Evolutionary conservation across 306 rosid genomes (phyloP), one percentile per base, ranked within the genome.

Genomic region (Bauhinia variegata): DNA sequence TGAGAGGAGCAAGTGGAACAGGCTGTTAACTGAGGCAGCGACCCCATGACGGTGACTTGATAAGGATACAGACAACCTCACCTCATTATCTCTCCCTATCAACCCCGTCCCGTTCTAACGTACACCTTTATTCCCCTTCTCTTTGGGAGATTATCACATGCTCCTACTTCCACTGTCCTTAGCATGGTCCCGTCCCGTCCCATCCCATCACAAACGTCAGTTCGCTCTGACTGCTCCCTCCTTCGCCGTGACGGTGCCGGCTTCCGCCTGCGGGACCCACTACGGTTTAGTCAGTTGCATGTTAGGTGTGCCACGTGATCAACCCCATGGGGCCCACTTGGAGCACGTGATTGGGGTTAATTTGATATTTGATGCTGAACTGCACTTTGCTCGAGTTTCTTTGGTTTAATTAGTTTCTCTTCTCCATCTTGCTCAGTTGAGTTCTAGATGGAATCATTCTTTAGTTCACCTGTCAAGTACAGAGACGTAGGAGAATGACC

Each of bases 151-250:
- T 71, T 5, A 71, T 75, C 84, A 83, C 87, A 79, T 83, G 87
- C 78, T 36, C 63, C 32, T 71, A 62, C 63, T 30, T 30, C 7
- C 86, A 75, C 53, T 30, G 15, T 68, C 54, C 65, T 44, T 78
- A 82, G 76, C 57, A 61, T 67, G 83, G 83, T 78, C 83, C 86
- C 76, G 52, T 71, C 70, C 53, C 51, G 83, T 78, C 83, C 86
- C 76, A 57, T 71, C 70, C 53, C 51, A 46, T 71, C 69, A 55
- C 57, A 42, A 8, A 48, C 43, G 46, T 19, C 19, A 8, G 0
- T 8, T 47, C 52, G n/a, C 48, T 12, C 13, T 1, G 28, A 23
- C 28, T n/a, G n/a, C n/a, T 23, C 28, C 28, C 28, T 1, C 50
- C 14, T 42, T 11, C 14, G 48, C 13, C 7, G 41, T 8, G 41